Base-by-base conservation (phyloP, 305 asterid species). In the Coffea humblotiana region DNA sequence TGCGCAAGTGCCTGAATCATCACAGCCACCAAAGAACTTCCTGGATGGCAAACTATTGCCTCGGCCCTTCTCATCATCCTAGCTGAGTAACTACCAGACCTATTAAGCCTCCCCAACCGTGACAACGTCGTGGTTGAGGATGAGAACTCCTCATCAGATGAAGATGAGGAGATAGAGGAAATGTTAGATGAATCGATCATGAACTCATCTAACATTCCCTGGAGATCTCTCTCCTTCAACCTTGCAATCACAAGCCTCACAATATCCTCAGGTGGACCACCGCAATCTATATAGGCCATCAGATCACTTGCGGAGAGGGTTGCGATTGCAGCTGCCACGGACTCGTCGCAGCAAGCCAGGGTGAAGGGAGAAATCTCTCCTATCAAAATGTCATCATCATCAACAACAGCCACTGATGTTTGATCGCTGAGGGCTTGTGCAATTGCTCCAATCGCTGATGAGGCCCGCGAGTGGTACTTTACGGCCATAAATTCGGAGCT, bases 1-100 rank as follows among this genome's bases (percentile, higher is more conserved):
- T 89, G 94, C 0, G 98, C 91, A 9, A 95, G 91, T 0, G 98
- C 97, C 79, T 93, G 99, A 51, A 95, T 87, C 98, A 95, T 92
- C 87, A 95, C 99, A 3, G 98, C 99, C 82, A 93, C 97, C 87
- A 95, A 72, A 74, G 99, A 93, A 77, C 99, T 95, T 73, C 91
- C 74, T 0, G 87, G 93, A 71, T 90, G 93, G 87, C 99, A 95
- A 16, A 93, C 97, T 14, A 92, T 91, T 2, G 95, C 97, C 90
- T 91, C 98, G 0, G 89, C 93, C 85, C 91, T 80, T 78, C 92
- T 85, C 80, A 72, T 92, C 93, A 91, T 92, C 78, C 97, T 83
- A 0, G 88, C 86, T 4, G 94, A 90, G 49, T 88, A 85, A 84
- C 97, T 88, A 29, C 86, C 83, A 0, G 91, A 88, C 85, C 90